Base-by-base conservation (phyloP, 352 stramenopile species). In the Phytophthora constricta region DNA sequence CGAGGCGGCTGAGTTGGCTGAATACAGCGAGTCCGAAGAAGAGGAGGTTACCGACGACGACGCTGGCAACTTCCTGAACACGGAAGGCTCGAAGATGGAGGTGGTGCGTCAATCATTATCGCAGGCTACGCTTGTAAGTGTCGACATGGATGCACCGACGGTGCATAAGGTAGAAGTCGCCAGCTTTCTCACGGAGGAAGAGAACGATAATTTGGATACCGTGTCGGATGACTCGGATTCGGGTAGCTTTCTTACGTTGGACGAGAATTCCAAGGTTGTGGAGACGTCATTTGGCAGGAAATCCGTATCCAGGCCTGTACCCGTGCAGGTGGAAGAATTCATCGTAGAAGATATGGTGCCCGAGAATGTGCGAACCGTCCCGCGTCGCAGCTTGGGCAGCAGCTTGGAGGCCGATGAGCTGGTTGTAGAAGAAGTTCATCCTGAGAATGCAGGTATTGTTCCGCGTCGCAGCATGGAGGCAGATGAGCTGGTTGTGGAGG, bases 331-430 rank as follows among this genome's bases (percentile, higher is more conserved):
- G 46, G 77, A 84, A 26, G 79, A 81, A 16, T 48, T 88, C 11
- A 68, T 76, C 49, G 74, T 90, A 25, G 77, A 89, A 54, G 79
- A 92, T 53, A 62, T 90, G 26, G 58, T 72, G 42, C 77, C 80
- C 4, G 69, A 77, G 26, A 76, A 58, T 20, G 23, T 72, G n/a
- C 59, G 63, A 14, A 72, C 62, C 1, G 53, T 76, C 7, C 55
- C 63, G 16, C 68, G 58, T 20, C 68, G 63, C n/a, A 76, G 68
- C 19, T 64, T 69, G 52, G 63, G 34, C 67, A 20, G 68, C 67
- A 54, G 47, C 22, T 10, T 69, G 47, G 63, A 65, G 16, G 48
- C 54, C 25, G 63, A 76, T 34, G 68, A 76, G 52, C 47, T 76
- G 41, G 41, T 69, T 26, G 71, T 72, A 50, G 68, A 76, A 16